phyloP scores from a whole-genome alignment of 2,329 filamentous ascomycete species.

The Diaporthe ilicicola region DNA sequence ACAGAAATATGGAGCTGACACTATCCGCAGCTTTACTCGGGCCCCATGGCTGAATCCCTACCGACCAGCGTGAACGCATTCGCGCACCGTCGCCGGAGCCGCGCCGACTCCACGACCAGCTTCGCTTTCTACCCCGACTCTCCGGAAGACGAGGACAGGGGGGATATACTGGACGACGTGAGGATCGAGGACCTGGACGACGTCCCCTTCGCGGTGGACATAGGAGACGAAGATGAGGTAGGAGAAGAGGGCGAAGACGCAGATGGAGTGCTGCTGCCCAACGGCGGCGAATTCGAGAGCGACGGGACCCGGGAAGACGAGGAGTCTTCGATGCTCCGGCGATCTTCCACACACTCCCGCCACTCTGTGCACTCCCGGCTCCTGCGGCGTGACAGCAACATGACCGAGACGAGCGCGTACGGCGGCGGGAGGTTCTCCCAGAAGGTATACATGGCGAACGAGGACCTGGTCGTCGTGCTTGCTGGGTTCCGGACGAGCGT shows the following conservation, averaged over 20 bases:
- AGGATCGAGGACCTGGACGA: conserved; percentile 49
- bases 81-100: conserved; percentile 75
- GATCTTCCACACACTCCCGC: conserved; percentile 68
- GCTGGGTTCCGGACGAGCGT: conserved; percentile 86
- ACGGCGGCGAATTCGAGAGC: conserved; percentile 52
- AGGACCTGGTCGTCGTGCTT: conserved; percentile 93
- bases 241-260: not conserved
- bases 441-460: conserved; percentile 91
- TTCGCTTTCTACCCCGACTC: conserved; percentile 90
- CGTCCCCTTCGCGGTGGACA: conserved; percentile 49
- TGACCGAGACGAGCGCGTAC: conserved; percentile 72
- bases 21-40: conserved; percentile 75
- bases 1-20: conserved; percentile 19
- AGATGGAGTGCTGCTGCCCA: conserved; percentile 34
- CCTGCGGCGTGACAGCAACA: conserved; percentile 70
- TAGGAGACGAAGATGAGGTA: conserved; percentile 48
- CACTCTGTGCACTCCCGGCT: conserved; percentile 70
- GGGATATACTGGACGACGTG: conserved; percentile 36
- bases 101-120: conserved; percentile 85
- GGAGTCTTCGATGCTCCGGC: conserved; percentile 59
- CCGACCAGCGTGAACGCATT: conserved; percentile 94
- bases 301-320: conserved; percentile 50
- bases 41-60: conserved; percentile 94
- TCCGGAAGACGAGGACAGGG: conserved; percentile 47
- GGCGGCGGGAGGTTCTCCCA: conserved; percentile 76